phyloP scores from a whole-genome alignment of 192 early-diverging fungal species.

The Fimicolochytrium jonesii region DNA sequence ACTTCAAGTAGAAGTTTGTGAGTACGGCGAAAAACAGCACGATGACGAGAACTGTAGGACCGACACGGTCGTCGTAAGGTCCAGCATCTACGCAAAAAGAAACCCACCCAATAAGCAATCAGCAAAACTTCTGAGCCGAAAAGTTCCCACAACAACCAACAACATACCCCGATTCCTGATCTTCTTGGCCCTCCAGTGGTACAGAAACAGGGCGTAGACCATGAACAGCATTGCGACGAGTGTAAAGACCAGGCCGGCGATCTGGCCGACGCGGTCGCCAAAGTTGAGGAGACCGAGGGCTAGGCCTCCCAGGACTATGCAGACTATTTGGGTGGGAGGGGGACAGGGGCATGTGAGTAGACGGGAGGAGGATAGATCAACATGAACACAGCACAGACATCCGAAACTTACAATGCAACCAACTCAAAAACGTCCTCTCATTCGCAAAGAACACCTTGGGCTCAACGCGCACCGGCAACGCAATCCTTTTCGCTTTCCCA shows the following conservation, averaged over 20 bases:
- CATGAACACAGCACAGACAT: too few relatives aligned
- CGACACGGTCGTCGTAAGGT: slow-evolving; percentile 65
- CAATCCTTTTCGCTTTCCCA: slow-evolving; percentile 35
- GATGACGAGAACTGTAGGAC: slow-evolving; percentile 66
- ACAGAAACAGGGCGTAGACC: slow-evolving; percentile 66
- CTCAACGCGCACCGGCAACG: slow-evolving; percentile 63
- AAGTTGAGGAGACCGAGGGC: slow-evolving; percentile 74
- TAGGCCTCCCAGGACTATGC: slow-evolving; percentile 63
- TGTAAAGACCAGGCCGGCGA: slow-evolving; percentile 69
- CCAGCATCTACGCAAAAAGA: slow-evolving; percentile 27
- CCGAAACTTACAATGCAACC: slow-evolving; percentile 68
- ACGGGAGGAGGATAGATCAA: slow-evolving; percentile 3
- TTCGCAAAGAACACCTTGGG: slow-evolving; percentile 87
- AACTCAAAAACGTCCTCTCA: slow-evolving; percentile 78
- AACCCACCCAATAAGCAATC: too few relatives aligned
- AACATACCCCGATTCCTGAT: slow-evolving; percentile 53
- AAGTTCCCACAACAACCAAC: background rate
- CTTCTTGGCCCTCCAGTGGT: slow-evolving; percentile 64
- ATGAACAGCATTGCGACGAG: slow-evolving; percentile 66
- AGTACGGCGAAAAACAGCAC: slow-evolving; percentile 43
- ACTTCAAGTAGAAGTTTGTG: slow-evolving; percentile 42
- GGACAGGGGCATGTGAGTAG: too few relatives aligned
- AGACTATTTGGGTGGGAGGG: too few relatives aligned
- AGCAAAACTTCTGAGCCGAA: too few relatives aligned
- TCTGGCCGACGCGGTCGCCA: slow-evolving; percentile 60